Conservation (phyloP, 192 early-diverging fungal genomes). For the Lunasporangiospora selenospora region DNA sequence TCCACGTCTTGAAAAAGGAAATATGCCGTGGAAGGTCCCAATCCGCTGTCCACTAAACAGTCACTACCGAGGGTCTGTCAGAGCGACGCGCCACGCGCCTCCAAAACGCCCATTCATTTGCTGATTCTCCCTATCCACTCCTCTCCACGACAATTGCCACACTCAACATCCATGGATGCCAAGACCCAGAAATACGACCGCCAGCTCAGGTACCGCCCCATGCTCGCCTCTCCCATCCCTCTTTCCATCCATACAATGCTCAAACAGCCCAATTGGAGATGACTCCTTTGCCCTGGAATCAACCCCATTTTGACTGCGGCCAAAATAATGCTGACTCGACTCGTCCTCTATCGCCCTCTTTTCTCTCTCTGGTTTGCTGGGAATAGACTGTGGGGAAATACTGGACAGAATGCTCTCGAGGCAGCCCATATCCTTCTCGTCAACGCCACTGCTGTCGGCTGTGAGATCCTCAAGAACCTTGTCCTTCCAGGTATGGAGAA, state of each 20-base stretch:
- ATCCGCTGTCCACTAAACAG: not conserved
- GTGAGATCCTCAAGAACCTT: slow-evolving; percentile 95
- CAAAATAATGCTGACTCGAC: not conserved
- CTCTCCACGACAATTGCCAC: not conserved
- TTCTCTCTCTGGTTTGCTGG: not conserved
- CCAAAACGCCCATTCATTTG: not conserved
- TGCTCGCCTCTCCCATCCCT: not conserved
- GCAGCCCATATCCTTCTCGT: slow-evolving; percentile 82
- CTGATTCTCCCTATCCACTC: not conserved
- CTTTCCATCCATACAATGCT: not conserved
- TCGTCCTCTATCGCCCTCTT: not conserved
- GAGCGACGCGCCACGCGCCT: too few relatives aligned
- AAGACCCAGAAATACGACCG: slow-evolving; percentile 88
- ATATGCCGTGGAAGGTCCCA: not conserved
- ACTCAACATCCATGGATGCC: slow-evolving; percentile 43
- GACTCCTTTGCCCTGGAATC: not conserved
- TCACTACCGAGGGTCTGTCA: not conserved
- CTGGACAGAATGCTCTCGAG: slow-evolving; percentile 90
- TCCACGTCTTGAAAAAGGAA: slow-evolving; percentile 5
- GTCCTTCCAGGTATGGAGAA: slow-evolving; percentile 97
- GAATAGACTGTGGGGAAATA: slow-evolving; percentile 90
- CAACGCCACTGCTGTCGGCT: slow-evolving; percentile 83
- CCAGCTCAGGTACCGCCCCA: slow-evolving; percentile 73
- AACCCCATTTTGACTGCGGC: slow-evolving; percentile 19
- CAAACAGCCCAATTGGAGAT: not conserved